phyloP scores from a whole-genome alignment of 2,329 filamentous ascomycete genomes.

The Hirsutella thompsonii region DNA sequence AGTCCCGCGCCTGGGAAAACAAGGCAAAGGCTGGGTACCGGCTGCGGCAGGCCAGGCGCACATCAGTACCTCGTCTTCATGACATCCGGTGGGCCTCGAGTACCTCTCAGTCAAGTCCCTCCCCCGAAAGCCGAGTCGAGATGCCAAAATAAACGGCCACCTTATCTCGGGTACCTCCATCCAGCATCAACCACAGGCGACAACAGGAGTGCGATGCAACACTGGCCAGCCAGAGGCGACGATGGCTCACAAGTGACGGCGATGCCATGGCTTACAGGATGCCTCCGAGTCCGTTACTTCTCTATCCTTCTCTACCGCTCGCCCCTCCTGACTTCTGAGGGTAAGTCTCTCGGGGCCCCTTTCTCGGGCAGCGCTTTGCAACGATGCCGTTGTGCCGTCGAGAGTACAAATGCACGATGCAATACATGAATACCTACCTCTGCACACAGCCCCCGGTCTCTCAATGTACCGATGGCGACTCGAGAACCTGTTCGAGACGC shows the following conservation, averaged over 20 bases:
- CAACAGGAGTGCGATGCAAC: not conserved
- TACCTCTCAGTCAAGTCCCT: not conserved
- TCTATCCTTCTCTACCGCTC: no score
- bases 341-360: no score
- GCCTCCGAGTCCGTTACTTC: no score
- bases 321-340: no score
- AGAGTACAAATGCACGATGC: no score
- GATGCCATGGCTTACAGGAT: not conserved
- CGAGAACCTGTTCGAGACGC: no score
- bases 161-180: not conserved
- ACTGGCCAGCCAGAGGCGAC: not conserved
- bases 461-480: no score
- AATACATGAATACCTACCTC: no score
- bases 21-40: not conserved
- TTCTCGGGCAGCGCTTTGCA: no score
- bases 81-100: not conserved
- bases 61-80: not conserved
- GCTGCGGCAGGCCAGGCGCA: not conserved
- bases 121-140: not conserved
- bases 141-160: not conserved
- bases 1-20: not conserved
- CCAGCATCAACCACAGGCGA: not conserved
- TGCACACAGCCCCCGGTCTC: no score
- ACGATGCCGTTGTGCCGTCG: no score
- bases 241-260: not conserved